phyloP scores from a whole-genome alignment of 495 filamentous ascomycete genomes.

The Pseudevernia furfuracea region DNA sequence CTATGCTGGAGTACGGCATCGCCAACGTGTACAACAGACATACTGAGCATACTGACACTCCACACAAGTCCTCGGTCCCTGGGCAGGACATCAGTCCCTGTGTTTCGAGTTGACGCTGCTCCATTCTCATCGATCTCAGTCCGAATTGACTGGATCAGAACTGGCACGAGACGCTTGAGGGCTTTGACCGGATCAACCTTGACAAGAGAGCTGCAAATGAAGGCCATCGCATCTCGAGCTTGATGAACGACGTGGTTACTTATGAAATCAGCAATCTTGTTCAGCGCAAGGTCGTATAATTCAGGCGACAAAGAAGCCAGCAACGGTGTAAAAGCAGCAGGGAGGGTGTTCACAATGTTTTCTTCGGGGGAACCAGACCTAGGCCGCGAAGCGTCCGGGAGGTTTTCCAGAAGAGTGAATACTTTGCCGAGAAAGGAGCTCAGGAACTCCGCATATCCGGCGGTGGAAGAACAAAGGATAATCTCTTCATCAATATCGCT shows the following conservation, averaged over 20 bases:
- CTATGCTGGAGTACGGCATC: conserved; percentile 80
- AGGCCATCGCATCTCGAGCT: conserved; percentile 95
- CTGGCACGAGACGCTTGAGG: conserved; percentile 79
- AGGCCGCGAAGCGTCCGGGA: conserved; percentile 80
- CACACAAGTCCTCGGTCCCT: conserved; percentile 89
- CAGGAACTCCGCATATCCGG: conserved; percentile 86
- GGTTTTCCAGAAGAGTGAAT: conserved; percentile 89
- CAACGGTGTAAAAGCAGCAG: conserved; percentile 82
- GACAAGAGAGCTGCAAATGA: conserved; percentile 92
- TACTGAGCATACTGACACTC: conserved; percentile 95
- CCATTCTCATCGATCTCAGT: conserved; percentile 96
- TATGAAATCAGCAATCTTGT: conserved; percentile 90
- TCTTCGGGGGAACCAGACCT: conserved; percentile 91
- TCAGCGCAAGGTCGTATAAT: conserved; percentile 81
- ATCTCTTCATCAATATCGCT: conserved; percentile 79
- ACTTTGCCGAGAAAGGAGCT: conserved; percentile 84
- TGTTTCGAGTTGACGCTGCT: conserved; percentile 89
- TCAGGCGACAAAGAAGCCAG: conserved; percentile 89
- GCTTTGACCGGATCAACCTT: conserved; percentile 91
- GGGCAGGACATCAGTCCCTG: conserved; percentile 86
- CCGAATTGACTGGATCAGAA: conserved; percentile 82
- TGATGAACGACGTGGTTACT: conserved; percentile 94
- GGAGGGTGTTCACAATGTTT: conserved; percentile 92
- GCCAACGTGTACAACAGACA: conserved; percentile 96
- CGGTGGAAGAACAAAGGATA: conserved; percentile 92